Evolutionary conservation across 345 rosid genomes (phyloP), one percentile per base, ranked within the genome.

Genomic region (Populus euphratica): DNA sequence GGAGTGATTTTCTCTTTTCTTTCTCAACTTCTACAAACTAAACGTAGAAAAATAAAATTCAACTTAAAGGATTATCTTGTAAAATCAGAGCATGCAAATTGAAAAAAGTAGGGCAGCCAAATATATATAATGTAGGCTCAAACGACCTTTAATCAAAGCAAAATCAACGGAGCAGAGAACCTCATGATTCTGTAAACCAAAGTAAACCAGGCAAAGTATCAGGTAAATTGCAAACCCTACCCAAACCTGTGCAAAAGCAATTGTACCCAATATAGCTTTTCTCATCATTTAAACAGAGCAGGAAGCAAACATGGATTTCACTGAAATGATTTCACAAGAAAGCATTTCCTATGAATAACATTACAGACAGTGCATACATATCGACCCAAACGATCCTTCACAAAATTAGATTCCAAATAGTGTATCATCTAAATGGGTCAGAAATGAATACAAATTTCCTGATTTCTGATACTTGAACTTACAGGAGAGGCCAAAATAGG

Each of bases 271-370:
- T 4, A 70, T n/a, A 2, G 8, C 41, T 31, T 4, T 65, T 29
- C 36, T 69, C 31, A 43, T 44, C 54, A 69, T 21, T 10, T 6
- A 41, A 6, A 75, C 33, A 16, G 47, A 27, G 47, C 62, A 65
- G 14, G 47, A 41, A 56, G 27, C 43, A 63, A 75, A 31, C 27
- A 62, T 50, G 38, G 29, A 72, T 77, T 81, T 68, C 69, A 69
- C 69, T 47, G 3, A 50, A 38, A 68, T 80, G 68, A 81, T 83
- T 78, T 68, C 79, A 77, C 87, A 78, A 31, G 72, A 78, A 76
- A 59, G 50, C 35, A 43, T 73, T 50, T 21, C 77, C 49, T 18
- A 13, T 2, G 59, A 52, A 69, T 44, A 38, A 65, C 36, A 73
- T 67, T 52, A 75, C 66, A 72, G 25, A 65, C 73, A 78, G 73